Base-by-base conservation (phyloP, 2,329 filamentous ascomycete species). In the Fusarium dlaminii region DNA sequence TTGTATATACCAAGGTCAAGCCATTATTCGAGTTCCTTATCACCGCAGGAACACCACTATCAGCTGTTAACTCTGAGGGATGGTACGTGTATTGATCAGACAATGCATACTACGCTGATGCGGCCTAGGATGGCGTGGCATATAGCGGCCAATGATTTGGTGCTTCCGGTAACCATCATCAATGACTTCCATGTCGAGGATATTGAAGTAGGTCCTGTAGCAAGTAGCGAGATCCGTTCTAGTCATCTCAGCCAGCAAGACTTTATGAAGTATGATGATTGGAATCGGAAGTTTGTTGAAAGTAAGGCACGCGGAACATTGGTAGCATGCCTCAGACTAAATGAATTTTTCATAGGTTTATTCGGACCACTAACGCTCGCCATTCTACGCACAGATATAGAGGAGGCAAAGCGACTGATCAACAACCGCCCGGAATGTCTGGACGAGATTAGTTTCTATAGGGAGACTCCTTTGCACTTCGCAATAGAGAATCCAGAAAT, bases 51-150 rank as follows among this genome's bases (percentile, higher is more conserved):
- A 27, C 27, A 2, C 55, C 45, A 2, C 2, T 22, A 5, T 29
- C 14, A 7, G 4, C 30, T 4, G 2, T 22, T 4, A 2, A 6
- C 6, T 20, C 29, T 1, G 1, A 4, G 5, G 43, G 36, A 3
- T 1, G 0, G 60, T 64, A n/a, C 3, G 55, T 39, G 7, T 1
- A 20, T 6, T 13, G 6, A 1, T 10, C 15, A 15, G 8, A 3
- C 12, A 1, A 8, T 13, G 11, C 2, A 3, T 3, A 13, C 3
- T 3, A 11, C 5, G 18, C 36, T 63, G 17, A 63, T 4, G 2
- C 11, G 3, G 1, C 24, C 5, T 18, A 64, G 61, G 4, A 3
- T 22, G 13, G 54, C 61, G 8, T 30, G 49, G 17, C 20, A 64
- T 22, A 2, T 24, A 17, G 43, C 17, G n/a, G 36, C 36, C 5